Conservation (phyloP, 2,329 filamentous ascomycete species). For the Curvularia eragrostidis region DNA sequence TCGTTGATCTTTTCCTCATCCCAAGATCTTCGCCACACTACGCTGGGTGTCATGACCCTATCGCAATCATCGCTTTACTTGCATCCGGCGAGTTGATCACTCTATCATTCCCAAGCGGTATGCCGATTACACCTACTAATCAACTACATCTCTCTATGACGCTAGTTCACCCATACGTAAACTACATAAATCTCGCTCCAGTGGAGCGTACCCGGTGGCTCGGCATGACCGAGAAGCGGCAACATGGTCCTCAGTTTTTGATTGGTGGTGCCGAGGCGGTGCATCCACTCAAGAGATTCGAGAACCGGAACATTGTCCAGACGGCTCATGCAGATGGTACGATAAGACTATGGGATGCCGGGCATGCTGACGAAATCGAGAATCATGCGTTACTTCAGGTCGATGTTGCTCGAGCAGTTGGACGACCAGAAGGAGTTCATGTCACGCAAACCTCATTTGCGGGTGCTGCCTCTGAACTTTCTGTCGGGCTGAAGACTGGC, state of each 20-base stretch:
- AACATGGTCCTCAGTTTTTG: conserved; percentile 77
- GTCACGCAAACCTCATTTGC: conserved; percentile 82
- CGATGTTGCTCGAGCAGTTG: conserved; percentile 82
- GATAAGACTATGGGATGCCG: conserved; percentile 90
- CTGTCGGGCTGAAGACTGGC: conserved; percentile 79
- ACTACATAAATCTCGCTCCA: conserved; percentile 71
- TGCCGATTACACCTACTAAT: conserved; percentile 89
- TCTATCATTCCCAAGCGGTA: conserved; percentile 89
- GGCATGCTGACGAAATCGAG: conserved; percentile 91
- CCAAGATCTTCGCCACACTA: conserved; percentile 86
- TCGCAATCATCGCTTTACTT: conserved; percentile 80
- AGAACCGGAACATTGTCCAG: conserved; percentile 82
- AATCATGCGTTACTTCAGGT: conserved; percentile 82
- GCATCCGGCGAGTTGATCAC: conserved; percentile 89
- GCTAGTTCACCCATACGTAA: conserved; percentile 89
- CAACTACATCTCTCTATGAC: conserved; percentile 87
- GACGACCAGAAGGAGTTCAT: conserved; percentile 77
- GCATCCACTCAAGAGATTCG: conserved; percentile 75
- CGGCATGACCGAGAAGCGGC: conserved; percentile 83
- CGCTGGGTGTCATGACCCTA: conserved; percentile 85
- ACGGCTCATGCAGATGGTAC: conserved; percentile 91
- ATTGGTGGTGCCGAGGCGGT: conserved; percentile 78
- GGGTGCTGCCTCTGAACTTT: conserved; percentile 81
- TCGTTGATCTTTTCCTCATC: conserved; percentile 81
- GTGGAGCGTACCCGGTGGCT: conserved; percentile 85